A percentile compares a stretch with the other conserved stretches of the same genome.
Evolutionary conservation across 495 filamentous ascomycete species (phyloP).

Genomic region (Evernia prunastri): DNA sequence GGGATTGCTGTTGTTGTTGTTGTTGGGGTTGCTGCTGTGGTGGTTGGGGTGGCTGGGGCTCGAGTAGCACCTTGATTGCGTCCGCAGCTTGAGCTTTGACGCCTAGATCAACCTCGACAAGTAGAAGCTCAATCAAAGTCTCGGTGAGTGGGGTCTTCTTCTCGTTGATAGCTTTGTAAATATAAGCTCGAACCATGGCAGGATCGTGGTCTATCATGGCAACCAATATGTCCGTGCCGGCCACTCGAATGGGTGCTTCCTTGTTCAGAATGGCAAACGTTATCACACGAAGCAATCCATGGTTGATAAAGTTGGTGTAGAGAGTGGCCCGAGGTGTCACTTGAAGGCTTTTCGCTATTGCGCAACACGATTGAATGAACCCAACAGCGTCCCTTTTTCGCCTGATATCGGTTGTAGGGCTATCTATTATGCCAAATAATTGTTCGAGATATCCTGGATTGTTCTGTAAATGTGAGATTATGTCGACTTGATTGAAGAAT

Average conservation of each 20-base stretch:
- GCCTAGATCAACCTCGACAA: conserved; percentile 85
- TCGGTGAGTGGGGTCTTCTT: conserved; percentile 84
- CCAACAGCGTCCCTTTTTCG: conserved; percentile 90
- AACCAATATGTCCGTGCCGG: conserved; percentile 88
- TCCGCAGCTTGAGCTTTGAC: conserved; percentile 96
- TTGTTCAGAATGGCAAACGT: conserved; percentile 81
- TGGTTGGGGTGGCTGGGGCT: conserved; percentile 53
- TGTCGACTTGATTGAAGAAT: conserved; percentile 98
- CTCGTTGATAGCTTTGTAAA: conserved; percentile 84
- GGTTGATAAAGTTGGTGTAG: conserved; percentile 81
- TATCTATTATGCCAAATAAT: conserved; percentile 81
- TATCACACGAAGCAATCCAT: conserved; percentile 84
- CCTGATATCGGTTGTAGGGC: conserved; percentile 52
- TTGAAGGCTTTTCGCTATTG: conserved; percentile 90
- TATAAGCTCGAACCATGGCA: conserved; percentile 83
- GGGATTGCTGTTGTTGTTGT: not conserved
- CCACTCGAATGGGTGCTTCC: conserved; percentile 80
- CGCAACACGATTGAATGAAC: conserved; percentile 94
- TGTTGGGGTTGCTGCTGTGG: conserved; percentile 33
- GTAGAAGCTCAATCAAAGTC: conserved; percentile 84
- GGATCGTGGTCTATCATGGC: conserved; percentile 95
- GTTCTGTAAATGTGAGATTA: conserved; percentile 82
- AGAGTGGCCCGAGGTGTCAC: conserved; percentile 68
- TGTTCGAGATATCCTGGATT: conserved; percentile 74
- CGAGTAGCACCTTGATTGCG: conserved; percentile 87